Evolutionary conservation across 2,329 filamentous ascomycete genomes (phyloP).

Genomic region (Chaetomiaceae sp.): DNA sequence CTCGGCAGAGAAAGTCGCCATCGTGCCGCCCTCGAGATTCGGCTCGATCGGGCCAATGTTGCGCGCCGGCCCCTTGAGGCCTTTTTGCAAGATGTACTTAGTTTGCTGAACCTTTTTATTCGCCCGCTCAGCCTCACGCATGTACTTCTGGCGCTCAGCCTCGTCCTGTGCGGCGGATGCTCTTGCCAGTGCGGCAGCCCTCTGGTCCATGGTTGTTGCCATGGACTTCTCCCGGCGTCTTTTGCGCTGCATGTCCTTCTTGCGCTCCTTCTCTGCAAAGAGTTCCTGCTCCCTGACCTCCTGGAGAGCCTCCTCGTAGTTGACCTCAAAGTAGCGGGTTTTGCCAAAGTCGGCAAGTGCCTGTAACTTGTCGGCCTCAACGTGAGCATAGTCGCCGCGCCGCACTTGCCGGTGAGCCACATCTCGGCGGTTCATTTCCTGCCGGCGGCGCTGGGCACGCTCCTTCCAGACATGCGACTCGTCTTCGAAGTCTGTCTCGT

Average conservation of each 20-base stretch:
- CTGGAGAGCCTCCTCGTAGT: slow-evolving; percentile 75
- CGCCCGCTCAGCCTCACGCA: slow-evolving; percentile 81
- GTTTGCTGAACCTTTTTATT: slow-evolving; percentile 92
- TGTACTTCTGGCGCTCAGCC: slow-evolving; percentile 71
- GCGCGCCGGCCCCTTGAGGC: slow-evolving; percentile 71
- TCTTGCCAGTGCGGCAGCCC: slow-evolving; percentile 74
- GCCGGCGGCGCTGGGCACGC: slow-evolving; percentile 61
- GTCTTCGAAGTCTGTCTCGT: slow-evolving; percentile 41
- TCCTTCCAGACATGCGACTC: slow-evolving; percentile 49
- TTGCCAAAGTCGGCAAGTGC: slow-evolving; percentile 68
- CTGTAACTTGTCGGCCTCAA: slow-evolving; percentile 58
- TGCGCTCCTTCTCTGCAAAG: slow-evolving; percentile 93
- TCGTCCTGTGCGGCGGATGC: slow-evolving; percentile 78
- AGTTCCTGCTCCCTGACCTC: slow-evolving; percentile 88
- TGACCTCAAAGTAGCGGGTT: slow-evolving; percentile 68
- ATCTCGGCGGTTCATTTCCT: slow-evolving; percentile 63
- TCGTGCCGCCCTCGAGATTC: slow-evolving; percentile 78
- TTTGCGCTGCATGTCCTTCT: slow-evolving; percentile 99
- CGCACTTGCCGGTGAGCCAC: slow-evolving; percentile 59
- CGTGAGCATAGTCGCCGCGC: slow-evolving; percentile 55
- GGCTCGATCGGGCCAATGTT: slow-evolving; percentile 68
- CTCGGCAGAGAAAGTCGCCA: slow-evolving; percentile 76
- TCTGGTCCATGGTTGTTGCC: slow-evolving; percentile 86
- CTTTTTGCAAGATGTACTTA: slow-evolving; percentile 79
- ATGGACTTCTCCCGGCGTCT: slow-evolving; percentile 92